phyloP scores from a whole-genome alignment of 73 alveolate genomes.

The Tetrahymena borealis region DNA sequence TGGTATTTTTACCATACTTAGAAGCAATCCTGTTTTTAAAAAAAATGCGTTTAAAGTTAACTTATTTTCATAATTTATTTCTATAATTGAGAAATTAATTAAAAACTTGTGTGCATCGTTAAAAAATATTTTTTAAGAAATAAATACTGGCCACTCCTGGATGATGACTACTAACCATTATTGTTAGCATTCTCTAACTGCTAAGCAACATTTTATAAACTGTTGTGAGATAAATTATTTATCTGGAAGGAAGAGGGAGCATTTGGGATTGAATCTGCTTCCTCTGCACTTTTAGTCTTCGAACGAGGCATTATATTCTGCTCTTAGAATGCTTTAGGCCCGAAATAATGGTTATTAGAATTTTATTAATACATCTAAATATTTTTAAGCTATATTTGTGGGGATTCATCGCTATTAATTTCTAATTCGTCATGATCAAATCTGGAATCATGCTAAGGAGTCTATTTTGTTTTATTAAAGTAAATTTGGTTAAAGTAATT shows the following conservation, averaged over 20 bases:
- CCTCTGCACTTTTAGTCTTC: not conserved
- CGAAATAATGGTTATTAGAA: not conserved
- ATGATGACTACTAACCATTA: not conserved
- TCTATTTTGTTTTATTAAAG: too few species aligned
- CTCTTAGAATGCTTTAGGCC: not conserved
- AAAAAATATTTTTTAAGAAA: not conserved
- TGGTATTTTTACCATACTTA: not conserved
- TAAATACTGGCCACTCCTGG: not conserved
- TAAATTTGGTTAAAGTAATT: too few species aligned
- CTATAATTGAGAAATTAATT: too few species aligned
- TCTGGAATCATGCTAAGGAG: not conserved
- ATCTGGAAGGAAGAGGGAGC: not conserved
- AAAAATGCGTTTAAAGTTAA: not conserved
- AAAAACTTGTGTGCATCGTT: too few species aligned
- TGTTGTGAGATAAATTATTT: not conserved
- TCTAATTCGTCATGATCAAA: not conserved
- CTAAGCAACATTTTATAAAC: not conserved
- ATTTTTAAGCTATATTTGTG: not conserved
- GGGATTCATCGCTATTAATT: not conserved
- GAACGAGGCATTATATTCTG: not conserved
- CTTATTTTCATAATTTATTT: too few species aligned
- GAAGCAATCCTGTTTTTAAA: not conserved
- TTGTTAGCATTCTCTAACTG: not conserved
- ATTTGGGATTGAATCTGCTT: not conserved
- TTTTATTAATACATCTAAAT: not conserved